phyloP scores from a whole-genome alignment of 2,329 filamentous ascomycete genomes.

The Plenodomus tracheiphilus region DNA sequence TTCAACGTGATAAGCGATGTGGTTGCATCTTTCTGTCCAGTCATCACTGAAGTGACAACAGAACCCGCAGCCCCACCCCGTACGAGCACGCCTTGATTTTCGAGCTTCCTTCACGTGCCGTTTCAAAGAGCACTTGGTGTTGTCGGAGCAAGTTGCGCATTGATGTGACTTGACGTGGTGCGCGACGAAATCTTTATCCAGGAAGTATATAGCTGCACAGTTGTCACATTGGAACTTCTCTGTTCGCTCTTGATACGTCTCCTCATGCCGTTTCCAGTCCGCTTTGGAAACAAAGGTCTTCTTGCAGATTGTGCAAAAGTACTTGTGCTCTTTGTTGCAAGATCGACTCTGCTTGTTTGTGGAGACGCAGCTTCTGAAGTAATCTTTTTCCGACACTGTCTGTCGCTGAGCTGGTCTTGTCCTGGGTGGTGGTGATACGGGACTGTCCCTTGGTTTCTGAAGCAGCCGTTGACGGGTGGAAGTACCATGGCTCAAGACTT shows the following conservation, averaged over 20 bases:
- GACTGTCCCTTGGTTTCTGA: conserved; percentile 5
- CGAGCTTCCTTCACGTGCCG: conserved; percentile 47
- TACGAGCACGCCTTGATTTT: conserved; percentile 42
- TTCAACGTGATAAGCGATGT: conserved; percentile 68
- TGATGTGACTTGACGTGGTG: conserved; percentile 65
- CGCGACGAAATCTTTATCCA: conserved; percentile 67
- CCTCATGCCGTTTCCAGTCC: conserved; percentile 70
- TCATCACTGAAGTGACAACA: conserved; percentile 64
- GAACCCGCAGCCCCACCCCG: conserved; percentile 69
- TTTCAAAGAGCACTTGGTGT: conserved; percentile 55
- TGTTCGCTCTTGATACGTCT: conserved; percentile 68
- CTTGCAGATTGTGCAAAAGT: conserved; percentile 52
- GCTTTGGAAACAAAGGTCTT: conserved; percentile 68
- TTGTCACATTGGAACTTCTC: conserved; percentile 66
- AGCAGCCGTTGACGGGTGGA: conserved; percentile 2
- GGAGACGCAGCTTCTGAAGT: conserved; percentile 36
- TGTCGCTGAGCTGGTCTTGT: conserved; percentile 13
- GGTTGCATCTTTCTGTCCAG: conserved; percentile 66
- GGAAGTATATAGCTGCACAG: conserved; percentile 67
- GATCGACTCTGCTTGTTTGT: conserved; percentile 24
- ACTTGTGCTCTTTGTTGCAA: conserved; percentile 27
- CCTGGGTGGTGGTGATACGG: background rate
- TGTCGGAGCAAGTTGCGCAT: conserved; percentile 52
- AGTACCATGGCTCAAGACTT: conserved; percentile 4
- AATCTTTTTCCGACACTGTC: conserved; percentile 16